phyloP scores from a whole-genome alignment of 2,329 filamentous ascomycete species.

The Diaporthe sp. region DNA sequence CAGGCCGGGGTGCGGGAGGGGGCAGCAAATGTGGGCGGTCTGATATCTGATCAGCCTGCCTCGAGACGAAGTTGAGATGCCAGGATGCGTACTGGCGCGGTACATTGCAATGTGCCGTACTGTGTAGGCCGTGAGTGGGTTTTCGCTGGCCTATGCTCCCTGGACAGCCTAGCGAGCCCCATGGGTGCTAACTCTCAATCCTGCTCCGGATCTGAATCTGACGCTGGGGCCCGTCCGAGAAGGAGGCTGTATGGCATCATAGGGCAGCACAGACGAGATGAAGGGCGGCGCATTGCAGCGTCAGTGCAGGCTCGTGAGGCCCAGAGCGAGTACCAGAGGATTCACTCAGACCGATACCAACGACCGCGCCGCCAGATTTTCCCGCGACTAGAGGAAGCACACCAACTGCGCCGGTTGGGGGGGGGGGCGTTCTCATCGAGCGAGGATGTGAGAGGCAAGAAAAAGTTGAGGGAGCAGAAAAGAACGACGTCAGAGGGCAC shows the following conservation, averaged over 20 bases:
- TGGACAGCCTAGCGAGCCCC: not conserved
- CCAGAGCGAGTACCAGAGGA: not conserved
- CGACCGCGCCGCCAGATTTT: not conserved
- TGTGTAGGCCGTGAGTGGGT: not conserved
- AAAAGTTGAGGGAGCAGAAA: not conserved
- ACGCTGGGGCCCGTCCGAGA: not conserved
- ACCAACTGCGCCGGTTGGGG: not conserved
- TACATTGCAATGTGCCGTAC: not conserved
- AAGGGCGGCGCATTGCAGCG: not conserved
- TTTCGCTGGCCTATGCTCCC: not conserved
- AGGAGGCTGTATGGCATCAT: slow-evolving; percentile 23
- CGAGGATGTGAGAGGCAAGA: not conserved
- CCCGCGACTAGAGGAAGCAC: not conserved
- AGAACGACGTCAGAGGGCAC: not conserved
- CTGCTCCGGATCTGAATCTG: not conserved
- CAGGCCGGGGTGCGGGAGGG: not conserved
- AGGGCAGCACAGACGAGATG: slow-evolving; percentile 10
- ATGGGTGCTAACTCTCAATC: not conserved
- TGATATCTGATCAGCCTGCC: slow-evolving; percentile 13
- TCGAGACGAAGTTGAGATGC: slow-evolving; percentile 5
- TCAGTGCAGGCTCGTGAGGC: not conserved
- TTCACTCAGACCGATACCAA: not conserved
- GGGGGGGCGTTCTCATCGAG: no score
- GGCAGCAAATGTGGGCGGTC: slow-evolving; percentile 1
- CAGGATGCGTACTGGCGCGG: not conserved